Conservation (phyloP, 1,139 yeast species). For the Maudiozyma humilis region DNA sequence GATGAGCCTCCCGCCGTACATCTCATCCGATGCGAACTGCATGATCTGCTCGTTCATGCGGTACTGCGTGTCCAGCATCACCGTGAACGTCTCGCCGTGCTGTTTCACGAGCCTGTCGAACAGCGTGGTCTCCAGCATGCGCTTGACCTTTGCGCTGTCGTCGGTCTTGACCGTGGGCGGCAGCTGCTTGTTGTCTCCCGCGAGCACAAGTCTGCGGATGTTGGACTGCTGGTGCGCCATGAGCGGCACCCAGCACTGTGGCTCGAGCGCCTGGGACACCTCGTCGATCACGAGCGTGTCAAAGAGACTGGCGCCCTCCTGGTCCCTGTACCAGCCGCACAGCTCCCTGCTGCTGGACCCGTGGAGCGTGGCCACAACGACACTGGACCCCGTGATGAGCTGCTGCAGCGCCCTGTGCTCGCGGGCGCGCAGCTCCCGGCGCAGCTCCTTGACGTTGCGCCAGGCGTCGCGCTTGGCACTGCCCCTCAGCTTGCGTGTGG, state of each 20-base stretch:
- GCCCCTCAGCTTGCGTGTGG: slow-evolving; percentile 60
- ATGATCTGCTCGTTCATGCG: slow-evolving; percentile 76
- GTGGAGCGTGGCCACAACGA: slow-evolving; percentile 76
- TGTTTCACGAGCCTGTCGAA: slow-evolving; percentile 66
- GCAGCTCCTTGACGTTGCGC: slow-evolving; percentile 56
- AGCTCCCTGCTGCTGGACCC: slow-evolving; percentile 76
- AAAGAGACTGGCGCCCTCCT: slow-evolving; percentile 38
- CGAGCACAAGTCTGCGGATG: slow-evolving; percentile 56
- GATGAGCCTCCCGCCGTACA: slow-evolving; percentile 54
- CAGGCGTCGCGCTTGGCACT: slow-evolving; percentile 60
- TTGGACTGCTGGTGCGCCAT: slow-evolving; percentile 47
- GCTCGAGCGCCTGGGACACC: slow-evolving; percentile 88
- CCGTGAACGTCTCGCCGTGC: slow-evolving; percentile 44
- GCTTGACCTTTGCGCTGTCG: slow-evolving; percentile 29
- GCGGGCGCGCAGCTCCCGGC: slow-evolving; percentile 59
- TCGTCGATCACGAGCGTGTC: slow-evolving; percentile 88
- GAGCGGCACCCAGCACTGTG: slow-evolving; percentile 96
- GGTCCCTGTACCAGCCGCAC: slow-evolving; percentile 36
- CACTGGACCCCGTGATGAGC: slow-evolving; percentile 52
- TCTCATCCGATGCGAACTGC: slow-evolving; percentile 62
- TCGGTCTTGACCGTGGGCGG: slow-evolving; percentile 66
- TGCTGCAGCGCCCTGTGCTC: slow-evolving; percentile 60
- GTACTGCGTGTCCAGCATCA: slow-evolving; percentile 66
- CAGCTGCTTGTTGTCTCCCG: slow-evolving; percentile 82
- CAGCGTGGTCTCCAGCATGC: slow-evolving; percentile 51